These are phyloP conservation scores for Polygonum aviculare DNA, from an alignment of 148 eudicot species.

Conservation along the genomic window DNA sequence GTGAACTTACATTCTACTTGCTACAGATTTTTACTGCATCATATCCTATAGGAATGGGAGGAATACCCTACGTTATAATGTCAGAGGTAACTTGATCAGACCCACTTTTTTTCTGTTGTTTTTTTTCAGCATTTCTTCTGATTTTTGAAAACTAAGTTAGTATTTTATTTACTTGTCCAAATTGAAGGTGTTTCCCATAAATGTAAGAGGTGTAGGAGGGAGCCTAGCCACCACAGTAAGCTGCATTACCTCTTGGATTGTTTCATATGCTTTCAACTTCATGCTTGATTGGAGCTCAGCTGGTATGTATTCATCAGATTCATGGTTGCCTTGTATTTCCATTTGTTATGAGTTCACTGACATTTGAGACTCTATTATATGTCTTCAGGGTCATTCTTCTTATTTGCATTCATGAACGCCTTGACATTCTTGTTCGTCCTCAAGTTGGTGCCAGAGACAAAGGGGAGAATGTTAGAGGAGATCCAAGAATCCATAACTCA, in stretches of 20 bases:
- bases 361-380: neutral
- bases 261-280: slow-evolving; percentile 19
- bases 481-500: slow-evolving; percentile 15
- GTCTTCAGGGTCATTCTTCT: slow-evolving; percentile 18
- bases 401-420: slow-evolving; percentile 12
- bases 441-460: slow-evolving; percentile 22
- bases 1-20: neutral
- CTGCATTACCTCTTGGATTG: slow-evolving; percentile 14
- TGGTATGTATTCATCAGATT: neutral
- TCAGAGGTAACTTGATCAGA: slow-evolving; percentile 18
- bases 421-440: slow-evolving; percentile 7
- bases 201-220: slow-evolving; percentile 15
- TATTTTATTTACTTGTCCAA: neutral
- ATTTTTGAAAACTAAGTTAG: neutral
- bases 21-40: slow-evolving; percentile 16
- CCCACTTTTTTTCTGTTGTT: neutral
- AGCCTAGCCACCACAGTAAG: slow-evolving; percentile 13
- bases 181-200: slow-evolving; percentile 17
- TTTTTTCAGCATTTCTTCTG: neutral
- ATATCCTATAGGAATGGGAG: slow-evolving; percentile 30
- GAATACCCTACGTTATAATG: slow-evolving; percentile 26
- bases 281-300: slow-evolving; percentile 16
- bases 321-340: neutral
- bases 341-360: neutral
- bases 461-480: slow-evolving; percentile 15